A percentile compares a stretch with the other conserved stretches of the same genome.
Evolutionary conservation across 441 rosid genomes (phyloP).

Genomic region (Manihot esculenta): DNA sequence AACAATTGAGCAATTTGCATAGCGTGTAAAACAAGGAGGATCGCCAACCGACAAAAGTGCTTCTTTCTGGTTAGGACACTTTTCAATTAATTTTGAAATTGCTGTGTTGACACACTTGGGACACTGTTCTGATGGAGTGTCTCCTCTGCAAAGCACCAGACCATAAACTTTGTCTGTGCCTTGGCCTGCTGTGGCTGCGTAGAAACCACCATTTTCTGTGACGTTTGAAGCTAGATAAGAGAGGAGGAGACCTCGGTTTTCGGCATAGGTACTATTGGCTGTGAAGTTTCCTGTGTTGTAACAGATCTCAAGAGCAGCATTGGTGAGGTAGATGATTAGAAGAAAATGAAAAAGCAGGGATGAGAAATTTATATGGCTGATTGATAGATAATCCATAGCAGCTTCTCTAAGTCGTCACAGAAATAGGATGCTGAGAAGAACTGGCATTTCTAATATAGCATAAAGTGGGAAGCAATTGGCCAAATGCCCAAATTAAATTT

Average conservation of each 20-base stretch:
- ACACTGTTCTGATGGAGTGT: slow-evolving; percentile 36
- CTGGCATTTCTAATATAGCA: too few species aligned
- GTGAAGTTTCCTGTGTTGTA: slow-evolving; percentile 32
- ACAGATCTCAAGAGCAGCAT: slow-evolving; percentile 8
- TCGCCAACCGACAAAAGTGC: slow-evolving; percentile 34
- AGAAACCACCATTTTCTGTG: slow-evolving; percentile 28
- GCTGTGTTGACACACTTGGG: slow-evolving; percentile 35
- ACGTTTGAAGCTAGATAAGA: slow-evolving; percentile 31
- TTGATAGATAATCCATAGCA: neutral
- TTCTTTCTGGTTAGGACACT: slow-evolving; percentile 35
- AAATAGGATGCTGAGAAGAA: too few species aligned
- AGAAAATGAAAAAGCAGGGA: slow-evolving; percentile 12
- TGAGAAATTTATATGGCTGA: too few species aligned
- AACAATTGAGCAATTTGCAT: slow-evolving; percentile 33
- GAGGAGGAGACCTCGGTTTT: slow-evolving; percentile 37
- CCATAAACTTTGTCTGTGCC: slow-evolving; percentile 15
- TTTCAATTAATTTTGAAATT: slow-evolving; percentile 16
- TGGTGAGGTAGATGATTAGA: neutral
- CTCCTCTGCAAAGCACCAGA: slow-evolving; percentile 41
- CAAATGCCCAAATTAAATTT: too few species aligned
- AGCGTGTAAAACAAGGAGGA: slow-evolving; percentile 36
- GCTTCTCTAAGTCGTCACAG: too few species aligned
- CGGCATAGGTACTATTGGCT: slow-evolving; percentile 31
- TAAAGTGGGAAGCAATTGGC: too few species aligned
- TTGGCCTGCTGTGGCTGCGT: slow-evolving; percentile 27